Percentiles rank a stretch among this genome's conserved stretches.
These are phyloP conservation scores for Tylopilus sp. DNA, from an alignment of 768 basidiomycete genomes.

Conservation along the genomic window DNA sequence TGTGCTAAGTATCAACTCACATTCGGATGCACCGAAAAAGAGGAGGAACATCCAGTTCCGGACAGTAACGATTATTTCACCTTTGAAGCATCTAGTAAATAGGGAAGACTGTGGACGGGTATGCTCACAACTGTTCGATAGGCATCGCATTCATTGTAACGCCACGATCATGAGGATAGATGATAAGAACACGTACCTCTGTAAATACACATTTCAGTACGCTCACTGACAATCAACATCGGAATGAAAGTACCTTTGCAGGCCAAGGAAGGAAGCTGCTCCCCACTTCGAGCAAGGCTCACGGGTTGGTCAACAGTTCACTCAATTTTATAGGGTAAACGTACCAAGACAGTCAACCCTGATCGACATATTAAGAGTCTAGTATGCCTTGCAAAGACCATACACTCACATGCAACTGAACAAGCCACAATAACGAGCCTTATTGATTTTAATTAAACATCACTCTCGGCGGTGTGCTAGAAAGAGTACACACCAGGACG, in stretches of 20 bases:
- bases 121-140: not conserved
- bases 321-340: not conserved
- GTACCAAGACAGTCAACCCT: not conserved
- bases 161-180: not conserved
- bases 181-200: not conserved
- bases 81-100: not conserved
- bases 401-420: not conserved
- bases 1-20: not conserved
- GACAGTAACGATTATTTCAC: not conserved
- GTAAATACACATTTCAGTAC: not conserved
- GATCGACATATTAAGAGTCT: not conserved
- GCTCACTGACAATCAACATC: no score
- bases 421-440: not conserved
- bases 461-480: no score
- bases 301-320: not conserved
- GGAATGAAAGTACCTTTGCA: not conserved
- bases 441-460: no score
- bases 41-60: not conserved
- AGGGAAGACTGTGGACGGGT: not conserved
- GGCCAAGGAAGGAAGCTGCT: not conserved
- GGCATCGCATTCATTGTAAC: not conserved
- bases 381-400: not conserved
- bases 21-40: constrained; percentile 2
- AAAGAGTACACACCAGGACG: not conserved
- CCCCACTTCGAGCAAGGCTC: not conserved